These are phyloP conservation scores for Stylosanthes scabra DNA, from an alignment of 331 rosid genomes.

Conservation along the genomic window DNA sequence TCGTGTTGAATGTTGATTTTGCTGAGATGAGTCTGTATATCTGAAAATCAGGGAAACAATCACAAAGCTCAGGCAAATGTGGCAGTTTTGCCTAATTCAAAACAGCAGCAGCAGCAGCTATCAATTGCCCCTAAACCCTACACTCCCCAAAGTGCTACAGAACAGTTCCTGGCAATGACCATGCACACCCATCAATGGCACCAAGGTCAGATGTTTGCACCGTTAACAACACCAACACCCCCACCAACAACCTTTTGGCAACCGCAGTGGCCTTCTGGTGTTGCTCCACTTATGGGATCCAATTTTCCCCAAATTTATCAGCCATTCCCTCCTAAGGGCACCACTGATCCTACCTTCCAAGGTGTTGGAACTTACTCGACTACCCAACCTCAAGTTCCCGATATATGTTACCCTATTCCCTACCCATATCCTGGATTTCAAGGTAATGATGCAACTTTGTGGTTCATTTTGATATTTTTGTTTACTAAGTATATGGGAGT, in stretches of 20 bases:
- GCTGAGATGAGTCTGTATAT: slow-evolving; percentile 30
- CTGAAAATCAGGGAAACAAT: slow-evolving; percentile 47
- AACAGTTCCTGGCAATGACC: slow-evolving; percentile 38
- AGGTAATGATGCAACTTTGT: slow-evolving; percentile 44
- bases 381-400: slow-evolving; percentile 46
- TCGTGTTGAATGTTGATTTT: neutral
- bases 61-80: slow-evolving; percentile 29
- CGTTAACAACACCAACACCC: slow-evolving; percentile 30
- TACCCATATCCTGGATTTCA: slow-evolving; percentile 50
- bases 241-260: slow-evolving; percentile 46
- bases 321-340: slow-evolving; percentile 35
- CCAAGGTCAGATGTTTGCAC: slow-evolving; percentile 42
- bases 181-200: slow-evolving; percentile 46
- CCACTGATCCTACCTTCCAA: slow-evolving; percentile 38
- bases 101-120: slow-evolving; percentile 43
- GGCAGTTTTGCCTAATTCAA: slow-evolving; percentile 27
- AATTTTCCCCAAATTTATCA: slow-evolving; percentile 36
- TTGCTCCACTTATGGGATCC: slow-evolving; percentile 35
- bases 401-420: slow-evolving; percentile 47
- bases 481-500: neutral
- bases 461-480: neutral
- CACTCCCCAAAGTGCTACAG: slow-evolving; percentile 41
- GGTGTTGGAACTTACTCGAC: slow-evolving; percentile 41
- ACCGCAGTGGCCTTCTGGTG: slow-evolving; percentile 35
- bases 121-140: slow-evolving; percentile 39